Evolutionary conservation across 2,329 filamentous ascomycete species (phyloP).

Genomic region (Septoria petroselini): DNA sequence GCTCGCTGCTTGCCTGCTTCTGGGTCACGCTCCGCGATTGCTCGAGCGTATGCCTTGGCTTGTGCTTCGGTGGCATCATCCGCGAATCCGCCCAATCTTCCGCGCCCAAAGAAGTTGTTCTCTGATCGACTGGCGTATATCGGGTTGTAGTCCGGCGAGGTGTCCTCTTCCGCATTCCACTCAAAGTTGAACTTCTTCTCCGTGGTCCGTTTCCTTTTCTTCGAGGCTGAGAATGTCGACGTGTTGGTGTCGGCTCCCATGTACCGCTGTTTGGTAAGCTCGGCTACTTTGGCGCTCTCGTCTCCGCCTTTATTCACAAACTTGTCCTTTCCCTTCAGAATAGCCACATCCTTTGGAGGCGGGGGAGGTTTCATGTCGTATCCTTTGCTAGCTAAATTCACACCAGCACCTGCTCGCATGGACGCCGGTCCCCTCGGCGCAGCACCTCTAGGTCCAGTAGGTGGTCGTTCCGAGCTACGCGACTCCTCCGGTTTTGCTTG

Average conservation of each 20-base stretch:
- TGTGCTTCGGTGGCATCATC: conserved; percentile 53
- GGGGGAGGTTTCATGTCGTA: conserved; percentile 54
- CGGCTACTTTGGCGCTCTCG: conserved; percentile 65
- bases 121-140: conserved; percentile 68
- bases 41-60: conserved; percentile 59
- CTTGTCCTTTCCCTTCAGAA: conserved; percentile 39
- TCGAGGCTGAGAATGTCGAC: conserved; percentile 88
- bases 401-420: conserved; percentile 54
- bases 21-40: conserved; percentile 69
- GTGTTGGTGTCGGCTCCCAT: conserved; percentile 86
- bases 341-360: conserved; percentile 43
- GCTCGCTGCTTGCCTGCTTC: conserved; percentile 76
- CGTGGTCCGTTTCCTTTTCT: conserved; percentile 87
- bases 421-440: conserved; percentile 69
- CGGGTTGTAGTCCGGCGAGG: conserved; percentile 76
- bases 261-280: conserved; percentile 74
- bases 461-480: conserved; percentile 1
- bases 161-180: conserved; percentile 95
- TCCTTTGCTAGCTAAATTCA: conserved; percentile 44
- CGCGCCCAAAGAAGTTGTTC: conserved; percentile 67
- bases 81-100: conserved; percentile 64
- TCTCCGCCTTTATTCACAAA: conserved; percentile 42
- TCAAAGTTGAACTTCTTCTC: conserved; percentile 99
- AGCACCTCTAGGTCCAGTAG: conserved; percentile 6
- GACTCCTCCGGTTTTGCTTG: conserved; percentile 13